A percentile compares a stretch with the other conserved stretches of the same genome.
phyloP scores from a whole-genome alignment of 2,329 filamentous ascomycete species.

The Pyrenochaeta sp. region DNA sequence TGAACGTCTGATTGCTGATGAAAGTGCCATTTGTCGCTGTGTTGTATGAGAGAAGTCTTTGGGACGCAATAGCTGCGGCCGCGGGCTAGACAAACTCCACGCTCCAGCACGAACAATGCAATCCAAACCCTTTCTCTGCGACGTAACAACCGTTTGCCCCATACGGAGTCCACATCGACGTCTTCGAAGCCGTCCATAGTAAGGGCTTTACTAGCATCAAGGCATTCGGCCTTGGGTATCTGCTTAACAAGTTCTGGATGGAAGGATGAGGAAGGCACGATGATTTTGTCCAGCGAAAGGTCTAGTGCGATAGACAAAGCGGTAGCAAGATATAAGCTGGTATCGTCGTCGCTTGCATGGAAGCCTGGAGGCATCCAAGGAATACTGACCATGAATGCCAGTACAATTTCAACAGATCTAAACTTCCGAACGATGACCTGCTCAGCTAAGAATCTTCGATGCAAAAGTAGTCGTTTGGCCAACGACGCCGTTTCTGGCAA shows the following conservation, averaged over 20 bases:
- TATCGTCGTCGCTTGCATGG: constrained; percentile 76
- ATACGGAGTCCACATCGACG: constrained; percentile 67
- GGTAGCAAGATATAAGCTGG: constrained; percentile 74
- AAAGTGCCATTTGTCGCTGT: constrained; percentile 74
- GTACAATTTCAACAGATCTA: constrained; percentile 75
- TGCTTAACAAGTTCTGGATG: constrained; percentile 56
- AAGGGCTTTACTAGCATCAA: constrained; percentile 72
- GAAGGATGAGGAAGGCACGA: constrained; percentile 64
- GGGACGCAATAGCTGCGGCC: constrained; percentile 75
- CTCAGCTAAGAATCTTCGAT: constrained; percentile 69
- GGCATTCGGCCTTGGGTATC: constrained; percentile 71
- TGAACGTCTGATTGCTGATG: constrained; percentile 70
- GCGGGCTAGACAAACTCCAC: constrained; percentile 75
- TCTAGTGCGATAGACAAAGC: constrained; percentile 75
- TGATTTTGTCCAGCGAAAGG: constrained; percentile 73
- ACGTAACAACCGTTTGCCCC: constrained; percentile 68
- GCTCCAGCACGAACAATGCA: constrained; percentile 74
- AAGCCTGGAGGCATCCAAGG: constrained; percentile 75
- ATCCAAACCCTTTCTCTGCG: constrained; percentile 75
- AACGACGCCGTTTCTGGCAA: constrained; percentile 69
- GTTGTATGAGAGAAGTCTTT: constrained; percentile 69
- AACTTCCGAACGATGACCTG: constrained; percentile 68
- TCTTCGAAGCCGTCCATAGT: constrained; percentile 73
- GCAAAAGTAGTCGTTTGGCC: constrained; percentile 70
- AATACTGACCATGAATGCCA: constrained; percentile 78